phyloP scores from a whole-genome alignment of 345 rosid species.

The Geranium brycei region DNA sequence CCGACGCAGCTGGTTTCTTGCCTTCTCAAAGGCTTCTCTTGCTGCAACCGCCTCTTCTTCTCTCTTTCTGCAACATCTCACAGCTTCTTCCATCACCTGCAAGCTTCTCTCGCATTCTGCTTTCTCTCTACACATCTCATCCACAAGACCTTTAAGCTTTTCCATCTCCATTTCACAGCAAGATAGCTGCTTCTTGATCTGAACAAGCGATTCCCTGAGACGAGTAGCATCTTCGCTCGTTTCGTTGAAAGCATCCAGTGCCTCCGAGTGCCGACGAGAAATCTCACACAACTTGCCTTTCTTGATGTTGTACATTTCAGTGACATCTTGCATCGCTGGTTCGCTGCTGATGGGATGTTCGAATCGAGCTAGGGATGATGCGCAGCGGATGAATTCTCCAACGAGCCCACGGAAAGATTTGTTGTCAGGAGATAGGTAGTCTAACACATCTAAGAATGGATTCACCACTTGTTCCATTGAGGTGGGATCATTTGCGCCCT shows the following conservation, averaged over 20 bases:
- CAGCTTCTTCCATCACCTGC: slow-evolving; percentile 15
- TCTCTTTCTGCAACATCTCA: slow-evolving; percentile 6
- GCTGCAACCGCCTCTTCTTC: slow-evolving; percentile 14
- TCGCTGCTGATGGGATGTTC: slow-evolving; percentile 7
- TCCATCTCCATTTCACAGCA: slow-evolving; percentile 26
- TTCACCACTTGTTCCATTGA: not conserved
- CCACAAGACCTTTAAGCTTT: slow-evolving; percentile 9
- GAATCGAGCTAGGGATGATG: slow-evolving; percentile 7
- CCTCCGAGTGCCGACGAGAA: slow-evolving; percentile 20
- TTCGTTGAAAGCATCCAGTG: slow-evolving; percentile 13
- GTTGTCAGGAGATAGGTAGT: not conserved
- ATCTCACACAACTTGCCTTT: slow-evolving; percentile 16
- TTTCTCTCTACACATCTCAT: slow-evolving; percentile 13
- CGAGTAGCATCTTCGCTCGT: slow-evolving; percentile 17
- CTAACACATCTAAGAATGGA: not conserved
- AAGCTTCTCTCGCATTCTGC: slow-evolving; percentile 16
- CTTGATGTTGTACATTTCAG: slow-evolving; percentile 10
- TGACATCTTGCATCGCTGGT: slow-evolving; percentile 16
- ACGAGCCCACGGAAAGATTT: not conserved
- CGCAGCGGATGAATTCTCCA: slow-evolving; percentile 4
- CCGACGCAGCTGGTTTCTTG: not conserved
- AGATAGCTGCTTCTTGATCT: slow-evolving; percentile 18
- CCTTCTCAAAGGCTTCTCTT: slow-evolving; percentile 16
- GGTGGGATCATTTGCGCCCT: not conserved
- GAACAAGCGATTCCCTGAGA: slow-evolving; percentile 13